A percentile compares a stretch with the other conserved stretches of the same genome.
phyloP scores from a whole-genome alignment of 2,329 filamentous ascomycete species.

The Calcarisporium arbuscula region DNA sequence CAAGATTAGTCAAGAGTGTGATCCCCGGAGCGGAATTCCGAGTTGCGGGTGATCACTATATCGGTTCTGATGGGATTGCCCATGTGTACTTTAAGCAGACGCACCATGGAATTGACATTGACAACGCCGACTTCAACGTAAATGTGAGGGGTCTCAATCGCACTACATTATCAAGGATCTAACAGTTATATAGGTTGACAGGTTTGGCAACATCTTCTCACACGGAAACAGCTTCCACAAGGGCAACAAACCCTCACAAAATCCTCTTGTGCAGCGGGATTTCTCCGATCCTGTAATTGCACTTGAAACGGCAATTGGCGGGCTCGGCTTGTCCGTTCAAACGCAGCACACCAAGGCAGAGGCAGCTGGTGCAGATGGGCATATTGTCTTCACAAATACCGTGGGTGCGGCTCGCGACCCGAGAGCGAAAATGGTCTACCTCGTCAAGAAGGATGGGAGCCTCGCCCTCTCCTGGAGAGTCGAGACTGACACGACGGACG shows the following conservation, averaged over 20 bases:
- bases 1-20: conserved; percentile 9
- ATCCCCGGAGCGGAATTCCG: conserved; percentile 33
- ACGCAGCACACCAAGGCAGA: neutral
- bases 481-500: conserved; percentile 43
- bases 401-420: conserved; percentile 40
- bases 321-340: neutral
- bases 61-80: conserved; percentile 41
- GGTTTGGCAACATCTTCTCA: conserved; percentile 45
- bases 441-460: conserved; percentile 32
- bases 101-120: conserved; percentile 44
- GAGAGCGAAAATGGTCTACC: conserved; percentile 44
- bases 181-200: conserved; percentile 30
- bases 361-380: neutral
- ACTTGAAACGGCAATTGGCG: neutral
- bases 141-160: conserved; percentile 32
- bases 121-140: conserved; percentile 49
- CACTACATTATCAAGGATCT: neutral
- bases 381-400: conserved; percentile 33
- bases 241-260: neutral
- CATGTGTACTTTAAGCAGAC: conserved; percentile 52
- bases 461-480: conserved; percentile 45
- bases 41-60: conserved; percentile 39
- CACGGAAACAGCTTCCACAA: conserved; percentile 33
- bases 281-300: neutral
- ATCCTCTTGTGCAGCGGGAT: neutral